Conservation (phyloP, 805 yeast genomes). For the Myxozyma sirexii region DNA sequence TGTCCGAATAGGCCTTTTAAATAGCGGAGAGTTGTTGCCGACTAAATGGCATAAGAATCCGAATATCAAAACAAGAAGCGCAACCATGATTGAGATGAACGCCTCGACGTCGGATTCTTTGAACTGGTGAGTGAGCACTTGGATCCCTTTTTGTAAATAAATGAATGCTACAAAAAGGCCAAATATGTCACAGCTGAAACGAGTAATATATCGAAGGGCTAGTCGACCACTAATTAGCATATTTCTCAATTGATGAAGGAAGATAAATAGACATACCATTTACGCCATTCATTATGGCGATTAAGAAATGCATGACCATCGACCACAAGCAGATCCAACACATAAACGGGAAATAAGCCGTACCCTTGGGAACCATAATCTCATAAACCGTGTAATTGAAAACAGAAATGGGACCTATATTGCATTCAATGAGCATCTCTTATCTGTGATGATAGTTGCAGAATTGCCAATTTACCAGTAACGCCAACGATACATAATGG, state of each 20-base stretch:
- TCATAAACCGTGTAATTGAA: constrained; percentile 89
- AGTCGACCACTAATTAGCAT: not conserved
- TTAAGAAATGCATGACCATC: constrained; percentile 72
- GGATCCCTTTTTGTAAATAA: constrained; percentile 88
- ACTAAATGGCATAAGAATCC: constrained; percentile 65
- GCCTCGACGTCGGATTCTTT: constrained; percentile 42
- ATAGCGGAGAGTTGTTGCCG: constrained; percentile 65
- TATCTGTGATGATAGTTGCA: no score
- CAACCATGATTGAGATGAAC: constrained; percentile 72
- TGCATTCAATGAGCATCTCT: no score
- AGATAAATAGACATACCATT: constrained; percentile 48
- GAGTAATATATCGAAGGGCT: constrained; percentile 22
- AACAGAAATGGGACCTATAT: constrained; percentile 87
- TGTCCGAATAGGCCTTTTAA: constrained; percentile 63
- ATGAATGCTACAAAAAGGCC: constrained; percentile 88
- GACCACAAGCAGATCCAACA: constrained; percentile 95
- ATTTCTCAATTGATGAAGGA: no score
- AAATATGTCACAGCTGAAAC: constrained; percentile 62
- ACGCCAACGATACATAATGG: constrained; percentile 96
- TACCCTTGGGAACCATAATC: constrained; percentile 56
- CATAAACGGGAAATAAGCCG: constrained; percentile 82
- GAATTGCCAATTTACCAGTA: constrained; percentile 54
- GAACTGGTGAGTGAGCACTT: constrained; percentile 76
- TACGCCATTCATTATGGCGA: constrained; percentile 72
- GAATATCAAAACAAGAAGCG: constrained; percentile 72